Evolutionary conservation across 2,329 filamentous ascomycete species (phyloP).

Genomic region (Aspergillus sp.): DNA sequence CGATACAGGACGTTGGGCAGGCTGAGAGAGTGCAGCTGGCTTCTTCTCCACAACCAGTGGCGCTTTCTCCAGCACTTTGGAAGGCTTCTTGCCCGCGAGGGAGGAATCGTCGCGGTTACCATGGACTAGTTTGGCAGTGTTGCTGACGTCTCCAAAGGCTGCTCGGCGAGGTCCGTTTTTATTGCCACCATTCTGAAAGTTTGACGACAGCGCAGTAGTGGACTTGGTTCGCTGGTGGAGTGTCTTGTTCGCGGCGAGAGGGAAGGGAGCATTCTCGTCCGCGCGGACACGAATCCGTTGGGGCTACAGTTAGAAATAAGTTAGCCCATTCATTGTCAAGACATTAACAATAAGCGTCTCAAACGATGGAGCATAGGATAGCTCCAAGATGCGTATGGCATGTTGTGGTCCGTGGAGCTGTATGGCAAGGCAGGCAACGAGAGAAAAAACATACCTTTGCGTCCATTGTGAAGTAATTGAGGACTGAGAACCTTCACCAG

Average conservation of each 20-base stretch:
- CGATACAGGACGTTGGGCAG: constrained; percentile 61
- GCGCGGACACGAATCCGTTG: constrained; percentile 64
- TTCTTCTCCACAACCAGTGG: constrained; percentile 40
- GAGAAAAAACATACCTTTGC: constrained; percentile 45
- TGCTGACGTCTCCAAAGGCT: constrained; percentile 81
- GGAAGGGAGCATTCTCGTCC: constrained; percentile 68
- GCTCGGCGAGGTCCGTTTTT: constrained; percentile 72
- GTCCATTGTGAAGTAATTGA: constrained; percentile 39
- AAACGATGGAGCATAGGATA: neutral
- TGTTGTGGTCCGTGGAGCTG: neutral
- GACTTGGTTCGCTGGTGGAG: constrained; percentile 84
- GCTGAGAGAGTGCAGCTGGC: constrained; percentile 51
- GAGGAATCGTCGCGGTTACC: constrained; percentile 58
- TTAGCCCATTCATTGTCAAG: constrained; percentile 12
- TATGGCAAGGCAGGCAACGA: neutral
- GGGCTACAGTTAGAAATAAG: constrained; percentile 53
- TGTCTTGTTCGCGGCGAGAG: constrained; percentile 53
- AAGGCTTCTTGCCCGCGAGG: constrained; percentile 49
- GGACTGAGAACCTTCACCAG: constrained; percentile 12
- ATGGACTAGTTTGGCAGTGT: constrained; percentile 50
- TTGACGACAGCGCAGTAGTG: constrained; percentile 59
- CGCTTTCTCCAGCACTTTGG: constrained; percentile 31
- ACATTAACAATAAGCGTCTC: neutral
- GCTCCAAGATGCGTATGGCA: constrained; percentile 11
- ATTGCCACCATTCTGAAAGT: constrained; percentile 55